Conservation (phyloP, 2,329 filamentous ascomycete species). For the Claviceps sp. region DNA sequence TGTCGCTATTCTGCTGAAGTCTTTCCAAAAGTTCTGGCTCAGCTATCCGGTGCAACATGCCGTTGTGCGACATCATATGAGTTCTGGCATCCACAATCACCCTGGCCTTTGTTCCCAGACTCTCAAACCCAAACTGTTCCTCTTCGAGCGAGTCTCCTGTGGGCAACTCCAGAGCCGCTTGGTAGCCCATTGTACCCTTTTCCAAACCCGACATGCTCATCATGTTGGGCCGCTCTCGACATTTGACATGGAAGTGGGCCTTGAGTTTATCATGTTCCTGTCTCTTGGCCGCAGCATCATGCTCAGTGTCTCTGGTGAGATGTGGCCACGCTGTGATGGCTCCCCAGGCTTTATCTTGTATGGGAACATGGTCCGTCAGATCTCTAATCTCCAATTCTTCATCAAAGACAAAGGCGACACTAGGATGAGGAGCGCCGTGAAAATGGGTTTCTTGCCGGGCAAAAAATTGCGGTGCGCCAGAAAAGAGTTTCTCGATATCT, state of each 20-base stretch:
- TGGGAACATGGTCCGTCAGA: constrained; percentile 49
- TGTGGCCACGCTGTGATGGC: constrained; percentile 50
- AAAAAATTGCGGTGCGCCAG: constrained; percentile 62
- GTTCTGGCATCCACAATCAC: constrained; percentile 45
- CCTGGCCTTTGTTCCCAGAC: constrained; percentile 38
- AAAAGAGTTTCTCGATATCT: constrained; percentile 58
- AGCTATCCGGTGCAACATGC: constrained; percentile 41
- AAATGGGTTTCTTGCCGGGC: constrained; percentile 45
- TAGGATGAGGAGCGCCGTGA: constrained; percentile 46
- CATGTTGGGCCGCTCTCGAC: constrained; percentile 55
- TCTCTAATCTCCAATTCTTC: constrained; percentile 46
- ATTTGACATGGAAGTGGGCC: constrained; percentile 45
- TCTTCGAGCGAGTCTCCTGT: constrained; percentile 52
- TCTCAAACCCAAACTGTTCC: constrained; percentile 46
- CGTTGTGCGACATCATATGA: constrained; percentile 37
- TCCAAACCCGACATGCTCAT: constrained; percentile 59
- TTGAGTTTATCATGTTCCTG: constrained; percentile 30
- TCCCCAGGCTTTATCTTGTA: constrained; percentile 50
- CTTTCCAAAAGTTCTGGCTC: constrained; percentile 46
- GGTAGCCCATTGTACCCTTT: constrained; percentile 56
- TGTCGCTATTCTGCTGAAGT: constrained; percentile 40
- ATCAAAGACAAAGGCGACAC: constrained; percentile 56
- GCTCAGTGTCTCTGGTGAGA: constrained; percentile 37
- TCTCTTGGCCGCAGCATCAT: constrained; percentile 29
- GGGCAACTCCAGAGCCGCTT: constrained; percentile 51